Conservation (phyloP, 1,284 basidiomycete species). For the Dichomitus squalens region DNA sequence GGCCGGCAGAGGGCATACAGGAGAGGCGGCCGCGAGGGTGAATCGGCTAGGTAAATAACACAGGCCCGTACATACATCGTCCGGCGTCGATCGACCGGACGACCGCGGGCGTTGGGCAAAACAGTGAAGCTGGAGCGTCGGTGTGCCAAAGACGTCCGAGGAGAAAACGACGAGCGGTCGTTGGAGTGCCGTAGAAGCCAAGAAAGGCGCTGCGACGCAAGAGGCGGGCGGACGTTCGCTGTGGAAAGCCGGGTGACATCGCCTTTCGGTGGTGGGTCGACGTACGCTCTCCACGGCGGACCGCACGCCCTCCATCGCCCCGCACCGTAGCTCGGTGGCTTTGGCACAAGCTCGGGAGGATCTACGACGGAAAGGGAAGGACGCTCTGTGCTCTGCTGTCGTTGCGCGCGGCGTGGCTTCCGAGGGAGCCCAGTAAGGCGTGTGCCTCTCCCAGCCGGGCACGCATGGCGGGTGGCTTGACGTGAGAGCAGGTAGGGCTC, state of each 20-base stretch:
- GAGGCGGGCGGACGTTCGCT: slow-evolving; percentile 1
- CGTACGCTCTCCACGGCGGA: background rate
- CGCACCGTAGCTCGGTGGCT: background rate
- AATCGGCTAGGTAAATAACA: too few species aligned
- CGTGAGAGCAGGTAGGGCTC: slow-evolving; percentile 8
- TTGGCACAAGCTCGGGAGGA: background rate
- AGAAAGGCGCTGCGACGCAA: background rate
- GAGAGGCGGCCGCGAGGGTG: background rate
- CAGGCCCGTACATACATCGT: too few species aligned
- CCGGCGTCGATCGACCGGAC: background rate
- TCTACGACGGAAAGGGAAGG: background rate
- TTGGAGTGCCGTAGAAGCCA: background rate
- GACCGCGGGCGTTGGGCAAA: too few species aligned
- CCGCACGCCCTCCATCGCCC: background rate
- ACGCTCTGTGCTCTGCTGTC: background rate
- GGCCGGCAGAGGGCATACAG: background rate
- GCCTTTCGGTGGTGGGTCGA: background rate
- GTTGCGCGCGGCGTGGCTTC: background rate
- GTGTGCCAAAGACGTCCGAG: background rate
- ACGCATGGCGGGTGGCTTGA: background rate
- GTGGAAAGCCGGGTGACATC: background rate
- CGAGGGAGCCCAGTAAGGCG: background rate
- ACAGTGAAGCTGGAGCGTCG: background rate
- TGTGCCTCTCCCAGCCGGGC: background rate
- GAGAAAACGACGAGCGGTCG: background rate